Evolutionary conservation across 768 basidiomycete species (phyloP).

Genomic region (Naganishia friedmannii): DNA sequence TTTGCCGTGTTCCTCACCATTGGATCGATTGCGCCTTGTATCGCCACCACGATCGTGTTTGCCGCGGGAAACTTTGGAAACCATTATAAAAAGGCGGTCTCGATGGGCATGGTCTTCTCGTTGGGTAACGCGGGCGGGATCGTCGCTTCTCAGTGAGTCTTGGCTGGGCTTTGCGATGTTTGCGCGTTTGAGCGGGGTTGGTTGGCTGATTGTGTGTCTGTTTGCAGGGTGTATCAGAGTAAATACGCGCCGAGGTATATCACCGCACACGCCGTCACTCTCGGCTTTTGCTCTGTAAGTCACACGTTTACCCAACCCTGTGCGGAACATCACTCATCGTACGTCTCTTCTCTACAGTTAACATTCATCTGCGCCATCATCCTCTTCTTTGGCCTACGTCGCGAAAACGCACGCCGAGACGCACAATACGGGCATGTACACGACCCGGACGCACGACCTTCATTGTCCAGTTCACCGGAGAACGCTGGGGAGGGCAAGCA

Average conservation of each 20-base stretch:
- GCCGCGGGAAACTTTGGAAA: conserved; percentile 46
- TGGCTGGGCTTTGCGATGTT: background rate
- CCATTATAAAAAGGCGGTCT: conserved; percentile 43
- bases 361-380: conserved; percentile 40
- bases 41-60: conserved; percentile 52
- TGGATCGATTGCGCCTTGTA: conserved; percentile 46
- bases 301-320: background rate
- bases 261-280: conserved; percentile 49
- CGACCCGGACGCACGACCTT: background rate
- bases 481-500: background rate
- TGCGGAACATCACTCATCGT: background rate
- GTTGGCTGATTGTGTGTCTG: background rate
- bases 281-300: conserved; percentile 42
- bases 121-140: conserved; percentile 51
- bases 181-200: too few relatives aligned
- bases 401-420: conserved; percentile 53
- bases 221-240: conserved; percentile 42
- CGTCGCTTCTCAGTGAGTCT: conserved; percentile 39
- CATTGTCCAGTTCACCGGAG: background rate
- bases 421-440: conserved; percentile 43
- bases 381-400: conserved; percentile 43
- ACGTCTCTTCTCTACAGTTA: conserved; percentile 30
- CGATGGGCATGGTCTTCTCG: conserved; percentile 50
- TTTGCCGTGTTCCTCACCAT: conserved; percentile 51
- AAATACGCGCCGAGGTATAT: conserved; percentile 42